Evolutionary conservation across 257 asterid genomes (phyloP), one percentile per base, ranked within the genome.

Genomic region (Leonotis leonurus): DNA sequence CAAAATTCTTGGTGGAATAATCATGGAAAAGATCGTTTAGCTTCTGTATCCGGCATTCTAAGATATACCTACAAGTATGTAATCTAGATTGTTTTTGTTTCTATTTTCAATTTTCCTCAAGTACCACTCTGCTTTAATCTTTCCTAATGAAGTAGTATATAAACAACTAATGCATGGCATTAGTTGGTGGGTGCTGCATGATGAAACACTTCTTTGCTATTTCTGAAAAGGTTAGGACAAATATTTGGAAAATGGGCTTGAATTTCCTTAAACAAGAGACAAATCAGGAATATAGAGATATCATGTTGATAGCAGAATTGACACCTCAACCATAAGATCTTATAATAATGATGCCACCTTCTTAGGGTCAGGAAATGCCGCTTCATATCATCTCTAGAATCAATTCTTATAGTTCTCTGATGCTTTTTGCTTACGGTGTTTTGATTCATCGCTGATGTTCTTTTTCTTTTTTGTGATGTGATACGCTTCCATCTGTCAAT

Each of bases 51-150:
- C 33, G 95, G 96, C 37, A 77, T 93, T 60, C 88, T 77, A 18
- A 85, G 80, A 93, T 89, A 89, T 77, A 62, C 72, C 62, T 84
- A 93, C 90, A 93, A 89, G 99, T 89, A 85, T 61, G 95, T 79
- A 25, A 36, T 37, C 64, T 21, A 41, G 59, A 64, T 54, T 50
- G 46, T 50, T 32, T n/a, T 61, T 35, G 4, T 48, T 32, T 44
- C 64, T 29, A 5, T 49, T 22, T 32, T 26, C 39, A 12, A 46
- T 60, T 58, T 56, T 30, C 35, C 30, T 54, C 39, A 25, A 44
- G 12, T 14, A 20, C 7, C 16, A 7, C 17, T 45, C 17, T 30
- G 37, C 20, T 37, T 8, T 3, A 24, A 43, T 12, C 22, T 62
- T 60, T 18, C 46, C 5, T 29, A 27, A 30, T 55, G 26, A 21